A percentile compares a stretch with the other conserved stretches of the same genome.
Conservation (phyloP, 352 stramenopile genomes). For the Phytopythium aichiense region DNA sequence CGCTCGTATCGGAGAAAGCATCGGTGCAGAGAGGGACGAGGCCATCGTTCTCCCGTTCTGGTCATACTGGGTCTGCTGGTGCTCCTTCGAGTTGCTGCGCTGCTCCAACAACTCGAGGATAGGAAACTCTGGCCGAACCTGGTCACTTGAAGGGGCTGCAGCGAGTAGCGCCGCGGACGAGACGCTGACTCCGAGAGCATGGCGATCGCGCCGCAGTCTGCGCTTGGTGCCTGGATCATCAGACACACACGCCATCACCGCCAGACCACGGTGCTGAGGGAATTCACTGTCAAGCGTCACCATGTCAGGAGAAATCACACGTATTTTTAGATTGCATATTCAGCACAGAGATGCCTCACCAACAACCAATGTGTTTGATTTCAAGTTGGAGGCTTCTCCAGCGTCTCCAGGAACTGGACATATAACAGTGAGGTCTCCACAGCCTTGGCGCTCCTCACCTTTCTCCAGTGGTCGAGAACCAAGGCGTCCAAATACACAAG, state of each 20-base stretch:
- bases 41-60: background rate
- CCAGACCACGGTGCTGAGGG: background rate
- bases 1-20: slow-evolving; percentile 1
- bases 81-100: background rate
- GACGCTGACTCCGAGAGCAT: slow-evolving; percentile 30
- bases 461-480: slow-evolving; percentile 50
- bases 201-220: slow-evolving; percentile 5
- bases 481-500: slow-evolving; percentile 59
- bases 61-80: background rate
- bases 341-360: background rate
- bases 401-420: slow-evolving; percentile 44
- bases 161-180: slow-evolving; percentile 23
- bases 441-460: slow-evolving; percentile 21
- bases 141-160: slow-evolving; percentile 2
- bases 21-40: background rate
- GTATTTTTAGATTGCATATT: background rate
- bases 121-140: slow-evolving; percentile 12
- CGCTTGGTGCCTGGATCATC: background rate
- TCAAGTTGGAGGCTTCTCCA: background rate
- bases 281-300: background rate
- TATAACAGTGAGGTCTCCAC: slow-evolving; percentile 37
- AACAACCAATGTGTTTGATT: background rate
- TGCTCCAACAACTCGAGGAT: slow-evolving; percentile 30
- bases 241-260: background rate
- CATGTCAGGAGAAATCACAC: background rate